Evolutionary conservation across 805 yeast genomes (phyloP), one percentile per base, ranked within the genome.

Genomic region (Brettanomyces sp.): DNA sequence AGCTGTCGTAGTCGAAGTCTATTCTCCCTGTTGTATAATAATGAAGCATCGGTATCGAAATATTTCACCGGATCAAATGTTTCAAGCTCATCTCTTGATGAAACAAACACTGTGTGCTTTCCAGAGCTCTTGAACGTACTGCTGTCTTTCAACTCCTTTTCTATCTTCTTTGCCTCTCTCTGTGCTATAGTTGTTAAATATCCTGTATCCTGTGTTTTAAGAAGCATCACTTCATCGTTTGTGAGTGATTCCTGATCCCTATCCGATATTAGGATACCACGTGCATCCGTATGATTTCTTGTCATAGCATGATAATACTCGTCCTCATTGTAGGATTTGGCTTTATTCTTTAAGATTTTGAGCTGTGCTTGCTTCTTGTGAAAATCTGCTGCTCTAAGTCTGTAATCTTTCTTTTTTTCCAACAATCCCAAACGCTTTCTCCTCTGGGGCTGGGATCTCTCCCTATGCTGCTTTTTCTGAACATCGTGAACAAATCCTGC

Each of bases 221-320:
- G 67, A 40, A 93, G 70, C 59, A 85, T 79, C 42, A 84, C 85
- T 57, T 91, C 95, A 46, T 82, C 96, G 42, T 74, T 74, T 7
- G 79, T 66, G 45, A 89, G 65, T 32, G 69, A 68, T 53, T 77
- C 84, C 24, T 70, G 74, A 18, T 77, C 84, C 49, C 95, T 72
- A 22, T 85, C 86, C 1, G 80, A 68, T 9, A 84, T 62, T 42
- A 84, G 57, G 7, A 85, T 72, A 1, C 97, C 97, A 9, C 74
- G 68, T 2, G 71, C 66, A 52, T 88, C 95, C 4, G 93, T 79
- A 56, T 72, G 74, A 49, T 72, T 70, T 12, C 74, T 70, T 32
- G 82, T 77, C 99, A 93, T 93, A 21, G 88, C 93, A 76, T 88
- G 96, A 64, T 91, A 89, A 68, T 85, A 93, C 65, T 93, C 99